A percentile compares a stretch with the other conserved stretches of the same genome.
These are phyloP conservation scores for Ceratocystiopsis brevicomis DNA, from an alignment of 2,329 filamentous ascomycete species.

Conservation along the genomic window DNA sequence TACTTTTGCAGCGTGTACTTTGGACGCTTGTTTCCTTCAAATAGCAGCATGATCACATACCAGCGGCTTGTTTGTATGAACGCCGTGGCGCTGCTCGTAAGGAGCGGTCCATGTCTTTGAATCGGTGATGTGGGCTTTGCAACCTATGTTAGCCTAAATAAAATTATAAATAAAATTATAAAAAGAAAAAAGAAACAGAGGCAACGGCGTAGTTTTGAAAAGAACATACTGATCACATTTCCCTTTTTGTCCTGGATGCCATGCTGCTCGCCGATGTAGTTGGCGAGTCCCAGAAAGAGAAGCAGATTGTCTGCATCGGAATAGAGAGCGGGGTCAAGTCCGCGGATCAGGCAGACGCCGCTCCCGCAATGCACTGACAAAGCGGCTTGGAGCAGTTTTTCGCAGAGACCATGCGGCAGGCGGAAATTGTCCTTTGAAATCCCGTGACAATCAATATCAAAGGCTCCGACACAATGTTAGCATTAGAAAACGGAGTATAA, in stretches of 20 bases:
- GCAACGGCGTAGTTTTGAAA: no score
- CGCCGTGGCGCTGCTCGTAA: conserved; percentile 25
- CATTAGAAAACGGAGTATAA: neutral
- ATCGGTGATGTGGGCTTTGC: conserved; percentile 28
- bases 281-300: conserved; percentile 36
- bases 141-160: neutral
- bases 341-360: conserved; percentile 36
- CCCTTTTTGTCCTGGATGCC: conserved; percentile 30
- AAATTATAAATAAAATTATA: no score
- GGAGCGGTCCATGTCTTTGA: conserved; percentile 26
- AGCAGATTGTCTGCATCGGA: conserved; percentile 33
- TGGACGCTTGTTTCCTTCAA: neutral
- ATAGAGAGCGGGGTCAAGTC: conserved; percentile 28
- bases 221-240: conserved; percentile 25
- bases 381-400: conserved; percentile 17
- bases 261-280: conserved; percentile 34
- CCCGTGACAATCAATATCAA: conserved; percentile 19
- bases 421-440: conserved; percentile 21
- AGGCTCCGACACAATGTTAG: conserved; percentile 1
- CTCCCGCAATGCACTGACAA: conserved; percentile 20
- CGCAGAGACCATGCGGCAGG: conserved; percentile 17
- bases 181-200: neutral
- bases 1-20: neutral
- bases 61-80: conserved; percentile 27
- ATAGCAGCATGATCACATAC: conserved; percentile 15